These are phyloP conservation scores for Drechslerella stenobrocha DNA, from an alignment of 2,329 filamentous ascomycete species.

Conservation along the genomic window DNA sequence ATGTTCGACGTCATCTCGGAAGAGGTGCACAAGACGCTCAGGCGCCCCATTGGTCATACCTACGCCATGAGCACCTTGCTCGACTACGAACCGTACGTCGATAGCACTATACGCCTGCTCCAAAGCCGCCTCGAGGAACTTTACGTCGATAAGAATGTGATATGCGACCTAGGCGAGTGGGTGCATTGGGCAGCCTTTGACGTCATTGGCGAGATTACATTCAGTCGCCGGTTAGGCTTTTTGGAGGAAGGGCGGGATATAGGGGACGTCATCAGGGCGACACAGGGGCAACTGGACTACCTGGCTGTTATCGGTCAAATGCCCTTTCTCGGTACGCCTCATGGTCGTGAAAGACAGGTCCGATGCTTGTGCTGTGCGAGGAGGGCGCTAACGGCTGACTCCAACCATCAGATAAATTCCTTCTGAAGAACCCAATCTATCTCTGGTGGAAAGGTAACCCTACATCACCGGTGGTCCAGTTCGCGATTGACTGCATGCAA, in stretches of 20 bases:
- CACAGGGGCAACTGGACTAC: constrained; percentile 38
- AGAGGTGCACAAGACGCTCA: constrained; percentile 72
- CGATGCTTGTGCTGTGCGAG: too few relatives aligned
- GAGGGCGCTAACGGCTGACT: too few relatives aligned
- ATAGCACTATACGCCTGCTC: constrained; percentile 72
- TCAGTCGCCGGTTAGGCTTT: constrained; percentile 54
- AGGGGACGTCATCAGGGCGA: constrained; percentile 53
- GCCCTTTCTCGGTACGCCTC: constrained; percentile 36
- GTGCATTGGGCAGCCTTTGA: constrained; percentile 54
- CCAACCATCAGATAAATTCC: constrained; percentile 37
- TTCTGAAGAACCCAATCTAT: constrained; percentile 32
- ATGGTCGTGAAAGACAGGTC: too few relatives aligned
- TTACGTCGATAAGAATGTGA: constrained; percentile 56
- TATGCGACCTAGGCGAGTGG: constrained; percentile 50
- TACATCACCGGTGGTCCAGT: constrained; percentile 22
- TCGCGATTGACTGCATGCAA: constrained; percentile 42
- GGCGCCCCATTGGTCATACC: constrained; percentile 73
- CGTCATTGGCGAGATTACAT: constrained; percentile 55
- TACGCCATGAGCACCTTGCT: constrained; percentile 78
- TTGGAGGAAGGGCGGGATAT: constrained; percentile 54
- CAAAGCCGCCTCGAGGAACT: constrained; percentile 57
- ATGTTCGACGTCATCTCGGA: constrained; percentile 60
- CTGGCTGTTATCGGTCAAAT: constrained; percentile 32
- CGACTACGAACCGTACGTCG: constrained; percentile 78
- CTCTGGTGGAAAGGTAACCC: constrained; percentile 44